A percentile compares a stretch with the other conserved stretches of the same genome.
phyloP scores from a whole-genome alignment of 2,329 filamentous ascomycete species.

The Verticillium tricorpus region DNA sequence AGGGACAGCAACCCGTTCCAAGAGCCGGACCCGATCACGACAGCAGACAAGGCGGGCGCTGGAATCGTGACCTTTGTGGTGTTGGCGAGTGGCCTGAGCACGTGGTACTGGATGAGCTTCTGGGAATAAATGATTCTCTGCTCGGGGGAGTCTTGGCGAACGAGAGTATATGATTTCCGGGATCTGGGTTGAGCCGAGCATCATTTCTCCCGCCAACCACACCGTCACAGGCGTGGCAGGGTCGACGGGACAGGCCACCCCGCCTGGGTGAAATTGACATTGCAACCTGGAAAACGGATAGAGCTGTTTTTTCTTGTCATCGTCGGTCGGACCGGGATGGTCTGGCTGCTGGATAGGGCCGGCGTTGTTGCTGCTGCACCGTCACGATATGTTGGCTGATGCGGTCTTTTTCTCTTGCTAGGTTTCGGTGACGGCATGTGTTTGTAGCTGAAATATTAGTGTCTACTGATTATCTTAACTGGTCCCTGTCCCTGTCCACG shows the following conservation, averaged over 20 bases:
- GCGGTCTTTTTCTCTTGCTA: neutral
- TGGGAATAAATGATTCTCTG: neutral
- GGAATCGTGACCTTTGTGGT: constrained; percentile 43
- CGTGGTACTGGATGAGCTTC: constrained; percentile 47
- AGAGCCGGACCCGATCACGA: constrained; percentile 30
- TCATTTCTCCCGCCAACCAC: neutral
- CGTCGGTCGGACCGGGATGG: neutral
- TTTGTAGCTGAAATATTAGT: neutral
- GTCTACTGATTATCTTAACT: neutral
- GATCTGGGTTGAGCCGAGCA: neutral
- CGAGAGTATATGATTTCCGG: neutral
- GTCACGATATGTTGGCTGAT: neutral
- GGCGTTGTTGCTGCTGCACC: neutral
- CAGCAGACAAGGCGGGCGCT: constrained; percentile 42
- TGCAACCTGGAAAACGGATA: neutral
- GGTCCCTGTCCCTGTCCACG: too few relatives aligned
- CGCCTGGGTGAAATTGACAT: neutral
- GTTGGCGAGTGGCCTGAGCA: constrained; percentile 32
- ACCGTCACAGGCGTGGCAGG: neutral
- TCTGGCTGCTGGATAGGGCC: neutral
- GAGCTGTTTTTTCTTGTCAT: neutral
- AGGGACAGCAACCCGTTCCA: constrained; percentile 23
- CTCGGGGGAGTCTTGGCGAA: neutral
- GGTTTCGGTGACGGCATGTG: neutral
- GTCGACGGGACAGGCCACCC: neutral